Base-by-base conservation (phyloP, 192 early-diverging fungal genomes). In the Chytriomyces confervae region DNA sequence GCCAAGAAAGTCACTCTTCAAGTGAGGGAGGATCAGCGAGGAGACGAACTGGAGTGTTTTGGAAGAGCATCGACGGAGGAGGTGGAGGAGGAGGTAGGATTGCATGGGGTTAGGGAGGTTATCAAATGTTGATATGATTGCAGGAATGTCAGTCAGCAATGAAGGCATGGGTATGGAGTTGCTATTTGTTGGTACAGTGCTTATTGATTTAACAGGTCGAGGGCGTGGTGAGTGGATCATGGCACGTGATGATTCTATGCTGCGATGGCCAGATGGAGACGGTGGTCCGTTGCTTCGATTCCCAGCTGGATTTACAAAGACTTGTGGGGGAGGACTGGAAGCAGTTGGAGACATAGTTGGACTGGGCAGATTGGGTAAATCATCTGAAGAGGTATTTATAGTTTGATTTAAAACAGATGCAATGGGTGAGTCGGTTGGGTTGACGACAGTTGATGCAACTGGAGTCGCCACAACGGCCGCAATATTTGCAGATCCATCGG, bases 1-100 rank as follows among this genome's bases (percentile, higher is more conserved):
- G 7, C 87, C 89, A 7, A 99, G 69, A 83, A 98, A 97, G 85
- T 99, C 96, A 76, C 94, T 90, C 76, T 96, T 94, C 77, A 98
- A 87, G 16, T 92, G 91, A 2, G 98, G 95, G 57, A 94, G 83
- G 69, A 99, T 91, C n/a, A 95, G 83, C 44, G 92, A 90, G 66
- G 92, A 91, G n/a, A 96, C 92, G 85, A 95, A 95, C 84, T 98
- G 95, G 68, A 99, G 88, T 3, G 93, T 92, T 3, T 91, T 85
- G 3, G 92, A 89, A 7, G 93, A 90, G 23, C 91, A 95, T 18
- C 95, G 90, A 24, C 92, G 90, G 47, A 99, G 87, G 18, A 99
- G 83, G 72, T 98, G 93, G 75, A 95, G 92, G 49, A 98, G 88
- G 72, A 97, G 83, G 65, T 96, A 98, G 8, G 92, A 90, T 83